These are phyloP conservation scores for Ophiosphaerella korrae DNA, from an alignment of 2,329 filamentous ascomycete species.

Conservation along the genomic window DNA sequence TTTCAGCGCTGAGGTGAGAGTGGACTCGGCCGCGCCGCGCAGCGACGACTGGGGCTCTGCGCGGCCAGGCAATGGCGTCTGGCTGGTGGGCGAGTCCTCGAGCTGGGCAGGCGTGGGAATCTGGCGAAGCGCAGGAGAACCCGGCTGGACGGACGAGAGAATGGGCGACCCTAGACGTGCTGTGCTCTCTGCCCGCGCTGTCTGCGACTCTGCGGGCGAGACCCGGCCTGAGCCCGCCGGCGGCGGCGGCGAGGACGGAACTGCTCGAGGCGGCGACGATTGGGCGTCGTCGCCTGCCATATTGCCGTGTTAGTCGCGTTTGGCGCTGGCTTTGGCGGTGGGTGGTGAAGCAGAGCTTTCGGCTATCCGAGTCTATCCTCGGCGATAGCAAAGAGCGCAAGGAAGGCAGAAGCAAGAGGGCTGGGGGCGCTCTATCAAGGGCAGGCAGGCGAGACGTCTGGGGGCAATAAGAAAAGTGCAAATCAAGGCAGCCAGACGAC, in stretches of 20 bases:
- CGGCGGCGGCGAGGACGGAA: slow-evolving; percentile 30
- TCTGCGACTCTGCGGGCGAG: slow-evolving; percentile 42
- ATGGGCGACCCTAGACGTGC: slow-evolving; percentile 62
- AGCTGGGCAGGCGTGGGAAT: slow-evolving; percentile 58
- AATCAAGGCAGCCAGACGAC: neutral
- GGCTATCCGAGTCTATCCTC: slow-evolving; percentile 30
- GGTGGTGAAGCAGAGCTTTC: slow-evolving; percentile 1
- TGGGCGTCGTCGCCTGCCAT: slow-evolving; percentile 29
- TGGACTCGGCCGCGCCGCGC: slow-evolving; percentile 81
- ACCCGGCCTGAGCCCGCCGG: slow-evolving; percentile 28
- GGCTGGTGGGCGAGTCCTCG: slow-evolving; percentile 44
- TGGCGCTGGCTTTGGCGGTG: slow-evolving; percentile 1
- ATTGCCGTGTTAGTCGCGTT: slow-evolving; percentile 1
- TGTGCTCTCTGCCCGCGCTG: slow-evolving; percentile 58
- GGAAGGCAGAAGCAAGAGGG: slow-evolving; percentile 1
- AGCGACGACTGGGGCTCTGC: slow-evolving; percentile 62
- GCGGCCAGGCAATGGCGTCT: slow-evolving; percentile 69
- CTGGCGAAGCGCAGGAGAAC: slow-evolving; percentile 57
- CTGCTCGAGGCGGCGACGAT: slow-evolving; percentile 32
- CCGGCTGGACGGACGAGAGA: slow-evolving; percentile 52
- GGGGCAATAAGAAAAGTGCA: too few species aligned
- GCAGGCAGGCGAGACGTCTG: too few species aligned
- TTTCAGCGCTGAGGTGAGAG: slow-evolving; percentile 84
- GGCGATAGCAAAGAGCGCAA: slow-evolving; percentile 11
- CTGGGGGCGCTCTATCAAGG: neutral